Conservation (phyloP, 441 rosid genomes). For the Dalechampia spathulata region DNA sequence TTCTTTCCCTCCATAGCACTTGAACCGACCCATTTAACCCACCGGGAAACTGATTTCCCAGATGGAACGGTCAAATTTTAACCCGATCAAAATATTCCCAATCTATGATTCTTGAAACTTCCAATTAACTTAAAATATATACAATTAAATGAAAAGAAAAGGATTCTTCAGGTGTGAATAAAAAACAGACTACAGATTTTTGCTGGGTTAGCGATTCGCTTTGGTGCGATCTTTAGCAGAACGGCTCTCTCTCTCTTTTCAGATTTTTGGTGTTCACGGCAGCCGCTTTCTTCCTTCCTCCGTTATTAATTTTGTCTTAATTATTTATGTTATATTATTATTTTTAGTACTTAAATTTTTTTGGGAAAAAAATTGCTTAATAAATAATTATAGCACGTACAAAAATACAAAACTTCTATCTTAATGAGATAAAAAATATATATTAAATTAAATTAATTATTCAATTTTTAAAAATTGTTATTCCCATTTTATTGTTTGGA, state of each 20-base stretch:
- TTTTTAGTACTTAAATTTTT: too few species aligned
- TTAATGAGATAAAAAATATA: too few species aligned
- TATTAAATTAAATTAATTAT: too few species aligned
- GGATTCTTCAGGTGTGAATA: neutral
- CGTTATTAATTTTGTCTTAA: constrained; percentile 2
- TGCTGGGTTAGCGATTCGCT: constrained; percentile 10
- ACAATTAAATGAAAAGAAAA: neutral
- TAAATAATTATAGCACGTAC: too few species aligned
- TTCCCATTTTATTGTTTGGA: too few species aligned
- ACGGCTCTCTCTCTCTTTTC: constrained; percentile 23
- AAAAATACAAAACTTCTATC: too few species aligned
- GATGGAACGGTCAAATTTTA: constrained; percentile 27
- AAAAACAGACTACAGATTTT: too few species aligned
- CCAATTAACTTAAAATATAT: neutral
- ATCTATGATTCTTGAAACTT: constrained; percentile 3
- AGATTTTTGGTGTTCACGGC: constrained; percentile 32
- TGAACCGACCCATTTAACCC: constrained; percentile 31
- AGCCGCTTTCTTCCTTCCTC: constrained; percentile 38
- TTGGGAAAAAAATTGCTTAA: too few species aligned
- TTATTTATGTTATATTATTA: too few species aligned
- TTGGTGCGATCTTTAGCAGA: constrained; percentile 33
- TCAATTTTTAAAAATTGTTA: too few species aligned
- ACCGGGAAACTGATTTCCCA: constrained; percentile 24
- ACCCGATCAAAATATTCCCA: constrained; percentile 38
- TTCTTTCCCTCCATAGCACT: constrained; percentile 18